A percentile compares a stretch with the other conserved stretches of the same genome.
Conservation (phyloP, 768 basidiomycete species). For the Lentinula boryana region DNA sequence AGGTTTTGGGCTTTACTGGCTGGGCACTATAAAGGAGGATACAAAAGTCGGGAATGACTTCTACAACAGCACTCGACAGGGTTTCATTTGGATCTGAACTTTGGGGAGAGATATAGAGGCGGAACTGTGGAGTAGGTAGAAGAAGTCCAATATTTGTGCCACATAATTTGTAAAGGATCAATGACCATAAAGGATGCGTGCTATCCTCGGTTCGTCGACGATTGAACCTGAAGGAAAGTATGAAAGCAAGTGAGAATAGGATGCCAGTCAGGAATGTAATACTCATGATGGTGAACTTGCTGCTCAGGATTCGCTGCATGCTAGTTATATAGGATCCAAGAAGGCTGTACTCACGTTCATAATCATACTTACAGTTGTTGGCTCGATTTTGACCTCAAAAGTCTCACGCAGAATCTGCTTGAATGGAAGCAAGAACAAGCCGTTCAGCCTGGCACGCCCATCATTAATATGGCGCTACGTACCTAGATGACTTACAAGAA, state of each 20-base stretch:
- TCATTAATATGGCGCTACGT: too few species aligned
- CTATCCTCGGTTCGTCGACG: background rate
- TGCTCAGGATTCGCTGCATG: too few species aligned
- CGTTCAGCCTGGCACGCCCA: too few species aligned
- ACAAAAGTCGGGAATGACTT: background rate
- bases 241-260: background rate
- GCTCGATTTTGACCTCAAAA: too few species aligned
- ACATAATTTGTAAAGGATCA: background rate
- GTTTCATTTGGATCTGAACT: background rate
- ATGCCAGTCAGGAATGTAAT: background rate
- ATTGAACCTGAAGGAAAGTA: background rate
- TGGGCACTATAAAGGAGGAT: background rate
- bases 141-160: background rate
- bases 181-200: background rate
- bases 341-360: too few species aligned
- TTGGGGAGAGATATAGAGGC: background rate
- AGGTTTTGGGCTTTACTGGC: too few species aligned
- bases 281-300: too few species aligned
- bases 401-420: too few species aligned
- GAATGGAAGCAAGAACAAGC: too few species aligned
- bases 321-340: too few species aligned
- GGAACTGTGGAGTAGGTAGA: background rate
- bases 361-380: too few species aligned
- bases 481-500: too few species aligned
- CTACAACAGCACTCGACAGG: background rate